A percentile compares a stretch with the other conserved stretches of the same genome.
phyloP scores from a whole-genome alignment of 2,329 filamentous ascomycete species.

The Camptophora hylomeconis region DNA sequence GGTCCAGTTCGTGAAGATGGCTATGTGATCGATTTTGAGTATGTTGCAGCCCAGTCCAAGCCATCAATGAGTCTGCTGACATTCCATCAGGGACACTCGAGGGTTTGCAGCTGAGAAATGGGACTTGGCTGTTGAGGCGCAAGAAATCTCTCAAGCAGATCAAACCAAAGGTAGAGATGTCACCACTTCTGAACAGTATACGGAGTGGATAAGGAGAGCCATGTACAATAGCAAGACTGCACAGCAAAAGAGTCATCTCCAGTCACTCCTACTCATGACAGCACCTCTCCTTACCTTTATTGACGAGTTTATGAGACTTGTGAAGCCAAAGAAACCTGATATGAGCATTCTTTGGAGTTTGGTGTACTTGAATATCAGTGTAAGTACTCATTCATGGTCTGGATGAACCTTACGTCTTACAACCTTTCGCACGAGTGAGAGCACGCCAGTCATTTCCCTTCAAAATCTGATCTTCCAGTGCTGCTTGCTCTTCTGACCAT shows the following conservation, averaged over 20 bases:
- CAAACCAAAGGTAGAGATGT: constrained; percentile 1
- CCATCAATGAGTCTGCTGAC: background rate
- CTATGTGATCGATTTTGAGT: constrained; percentile 4
- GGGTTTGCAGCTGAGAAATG: constrained; percentile 5
- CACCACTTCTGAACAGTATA: constrained; percentile 1
- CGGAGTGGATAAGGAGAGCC: constrained; percentile 3
- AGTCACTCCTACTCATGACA: constrained; percentile 2
- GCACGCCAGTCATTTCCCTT: too few species aligned
- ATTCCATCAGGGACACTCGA: constrained; percentile 5
- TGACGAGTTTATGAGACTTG: too few species aligned
- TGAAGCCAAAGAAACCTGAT: too few species aligned
- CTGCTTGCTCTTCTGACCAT: too few species aligned
- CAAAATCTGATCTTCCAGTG: constrained; percentile 6
- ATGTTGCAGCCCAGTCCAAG: background rate
- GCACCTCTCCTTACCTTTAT: too few species aligned
- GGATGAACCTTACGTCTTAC: too few species aligned
- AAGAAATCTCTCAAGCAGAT: constrained; percentile 1
- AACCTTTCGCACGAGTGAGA: too few species aligned
- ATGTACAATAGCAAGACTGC: background rate
- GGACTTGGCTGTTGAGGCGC: constrained; percentile 1
- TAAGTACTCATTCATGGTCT: too few species aligned
- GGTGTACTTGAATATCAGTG: too few species aligned
- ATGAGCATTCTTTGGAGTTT: too few species aligned
- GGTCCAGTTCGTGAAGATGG: too few species aligned
- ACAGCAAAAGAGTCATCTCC: constrained; percentile 1